A percentile compares a stretch with the other conserved stretches of the same genome.
phyloP scores from a whole-genome alignment of 257 asterid genomes.

The Nicotiana sylvestris region DNA sequence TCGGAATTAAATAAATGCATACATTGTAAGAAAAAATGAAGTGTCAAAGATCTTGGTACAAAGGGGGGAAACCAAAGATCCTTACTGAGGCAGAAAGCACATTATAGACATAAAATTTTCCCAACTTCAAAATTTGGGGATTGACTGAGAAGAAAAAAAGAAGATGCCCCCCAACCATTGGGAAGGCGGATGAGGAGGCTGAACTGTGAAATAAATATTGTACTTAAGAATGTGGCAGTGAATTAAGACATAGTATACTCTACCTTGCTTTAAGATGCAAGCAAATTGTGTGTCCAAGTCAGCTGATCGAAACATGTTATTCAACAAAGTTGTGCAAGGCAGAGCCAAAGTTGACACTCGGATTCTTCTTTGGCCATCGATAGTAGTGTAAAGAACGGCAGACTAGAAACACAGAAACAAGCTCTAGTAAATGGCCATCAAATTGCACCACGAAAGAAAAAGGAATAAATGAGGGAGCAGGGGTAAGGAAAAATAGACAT shows the following conservation, averaged over 20 bases:
- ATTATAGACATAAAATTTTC: neutral
- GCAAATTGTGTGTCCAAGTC: slow-evolving; percentile 94
- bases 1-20: neutral
- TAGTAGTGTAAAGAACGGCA: slow-evolving; percentile 96
- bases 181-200: neutral
- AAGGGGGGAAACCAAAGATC: neutral
- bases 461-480: neutral
- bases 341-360: slow-evolving; percentile 92
- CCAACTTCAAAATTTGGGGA: neutral
- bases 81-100: neutral
- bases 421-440: slow-evolving; percentile 6
- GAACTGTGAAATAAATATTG: neutral
- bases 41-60: neutral
- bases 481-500: neutral
- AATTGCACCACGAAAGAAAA: neutral
- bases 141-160: neutral
- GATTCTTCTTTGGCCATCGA: slow-evolving; percentile 93
- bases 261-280: slow-evolving; percentile 89
- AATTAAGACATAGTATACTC: neutral
- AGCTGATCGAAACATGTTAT: slow-evolving; percentile 92
- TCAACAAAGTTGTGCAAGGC: slow-evolving; percentile 86
- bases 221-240: neutral
- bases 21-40: neutral
- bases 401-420: slow-evolving; percentile 40
- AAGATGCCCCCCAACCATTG: neutral